Evolutionary conservation across 164 flowering plant genomes (phyloP).

Genomic region (Vitis vinifera): ASM3070453v1 NC_081817.1:5661001-5661500

Average conservation of each 20-base stretch:
- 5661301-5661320: slow-evolving; percentile 71
- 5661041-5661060: slow-evolving; percentile 42
- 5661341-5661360: slow-evolving; percentile 64
- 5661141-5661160: slow-evolving; percentile 96
- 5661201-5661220: slow-evolving; percentile 80
- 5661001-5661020: slow-evolving; percentile 97
- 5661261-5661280: slow-evolving; percentile 45
- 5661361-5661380: slow-evolving; percentile 64
- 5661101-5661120: slow-evolving; percentile 82
- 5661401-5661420: slow-evolving; percentile 76
- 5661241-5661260: slow-evolving; percentile 62
- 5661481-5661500: neutral
- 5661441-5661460: neutral
- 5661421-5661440: slow-evolving; percentile 40
- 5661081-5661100: slow-evolving; percentile 87
- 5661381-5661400: slow-evolving; percentile 66
- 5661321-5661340: slow-evolving; percentile 64
- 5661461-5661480: neutral
- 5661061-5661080: slow-evolving; percentile 60
- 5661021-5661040: slow-evolving; percentile 76
- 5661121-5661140: slow-evolving; percentile 82
- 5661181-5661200: slow-evolving; percentile 72
- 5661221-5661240: slow-evolving; percentile 91
- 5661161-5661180: slow-evolving; percentile 74
- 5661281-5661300: slow-evolving; percentile 92